These are phyloP conservation scores for Cladosporium sp. DNA, from an alignment of 2,329 filamentous ascomycete genomes.

Conservation along the genomic window DNA sequence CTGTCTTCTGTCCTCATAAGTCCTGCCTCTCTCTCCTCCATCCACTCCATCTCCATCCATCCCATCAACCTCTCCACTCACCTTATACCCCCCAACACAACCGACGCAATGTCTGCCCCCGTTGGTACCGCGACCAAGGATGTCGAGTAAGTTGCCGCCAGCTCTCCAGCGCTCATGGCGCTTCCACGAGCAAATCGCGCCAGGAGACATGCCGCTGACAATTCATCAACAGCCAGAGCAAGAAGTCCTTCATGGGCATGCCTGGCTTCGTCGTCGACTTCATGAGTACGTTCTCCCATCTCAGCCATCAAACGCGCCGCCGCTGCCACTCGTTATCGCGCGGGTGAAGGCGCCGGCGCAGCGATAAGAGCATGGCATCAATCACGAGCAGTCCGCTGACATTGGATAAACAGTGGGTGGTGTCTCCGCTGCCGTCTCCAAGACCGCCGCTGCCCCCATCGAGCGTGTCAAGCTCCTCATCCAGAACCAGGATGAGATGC, in stretches of 20 bases:
- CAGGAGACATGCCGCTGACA: constrained; percentile 10
- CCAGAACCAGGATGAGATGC: constrained; percentile 99
- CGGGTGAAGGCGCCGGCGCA: constrained; percentile 8
- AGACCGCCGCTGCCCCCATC: constrained; percentile 99
- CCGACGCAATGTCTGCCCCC: constrained; percentile 11
- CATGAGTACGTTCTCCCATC: constrained; percentile 71
- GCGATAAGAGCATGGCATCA: constrained; percentile 27
- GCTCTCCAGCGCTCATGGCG: background rate
- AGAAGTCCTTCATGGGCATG: constrained; percentile 28
- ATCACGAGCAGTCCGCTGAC: constrained; percentile 37
- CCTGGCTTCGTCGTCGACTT: constrained; percentile 92
- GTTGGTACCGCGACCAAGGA: constrained; percentile 11
- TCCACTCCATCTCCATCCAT: constrained; percentile 9
- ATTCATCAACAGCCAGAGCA: constrained; percentile 10
- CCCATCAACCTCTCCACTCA: constrained; percentile 8
- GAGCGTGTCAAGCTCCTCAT: constrained; percentile 99
- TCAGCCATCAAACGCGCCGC: background rate
- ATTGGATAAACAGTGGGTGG: constrained; percentile 74
- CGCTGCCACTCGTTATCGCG: background rate
- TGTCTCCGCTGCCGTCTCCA: constrained; percentile 99
- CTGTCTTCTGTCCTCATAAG: constrained; percentile 5
- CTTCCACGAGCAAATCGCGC: background rate
- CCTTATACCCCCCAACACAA: constrained; percentile 5
- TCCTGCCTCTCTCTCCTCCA: constrained; percentile 3
- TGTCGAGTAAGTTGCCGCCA: constrained; percentile 10